phyloP scores from a whole-genome alignment of 139 green algal genomes.

The Tetraselmis striata region DNA sequence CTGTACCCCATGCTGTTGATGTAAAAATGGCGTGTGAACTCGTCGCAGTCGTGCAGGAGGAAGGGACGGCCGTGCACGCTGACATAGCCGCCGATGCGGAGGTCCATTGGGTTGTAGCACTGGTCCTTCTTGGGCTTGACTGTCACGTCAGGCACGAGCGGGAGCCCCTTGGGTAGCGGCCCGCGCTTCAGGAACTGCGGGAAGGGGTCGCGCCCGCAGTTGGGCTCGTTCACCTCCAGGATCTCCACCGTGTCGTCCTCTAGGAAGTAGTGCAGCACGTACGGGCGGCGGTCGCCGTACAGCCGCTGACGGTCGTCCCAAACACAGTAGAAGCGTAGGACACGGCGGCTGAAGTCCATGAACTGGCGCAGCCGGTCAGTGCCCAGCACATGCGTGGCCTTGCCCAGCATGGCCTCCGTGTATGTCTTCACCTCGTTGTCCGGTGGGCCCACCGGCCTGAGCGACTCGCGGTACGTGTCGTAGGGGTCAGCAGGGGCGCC shows the following conservation, averaged over 20 bases:
- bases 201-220: constrained; percentile 76
- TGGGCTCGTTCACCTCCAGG: constrained; percentile 72
- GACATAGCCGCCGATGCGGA: constrained; percentile 68
- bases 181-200: constrained; percentile 74
- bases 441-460: not conserved
- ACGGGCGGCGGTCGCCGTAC: constrained; percentile 77
- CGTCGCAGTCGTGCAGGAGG: constrained; percentile 78
- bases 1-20: constrained; percentile 53
- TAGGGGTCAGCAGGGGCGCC: constrained; percentile 47
- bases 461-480: constrained; percentile 27
- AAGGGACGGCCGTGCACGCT: constrained; percentile 72
- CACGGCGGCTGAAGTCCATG: constrained; percentile 42
- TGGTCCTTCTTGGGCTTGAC: constrained; percentile 26
- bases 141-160: constrained; percentile 6
- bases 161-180: constrained; percentile 57
- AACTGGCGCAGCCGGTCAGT: constrained; percentile 67
- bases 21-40: constrained; percentile 77
- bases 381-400: constrained; percentile 54
- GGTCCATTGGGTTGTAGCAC: constrained; percentile 62
- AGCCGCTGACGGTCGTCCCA: constrained; percentile 77
- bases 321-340: constrained; percentile 80
- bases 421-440: not conserved
- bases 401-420: constrained; percentile 70
- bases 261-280: constrained; percentile 88
- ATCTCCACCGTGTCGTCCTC: constrained; percentile 90